A percentile compares a stretch with the other conserved stretches of the same genome.
Conservation (phyloP, 805 yeast species). For the Blastobotrys americana region DNA sequence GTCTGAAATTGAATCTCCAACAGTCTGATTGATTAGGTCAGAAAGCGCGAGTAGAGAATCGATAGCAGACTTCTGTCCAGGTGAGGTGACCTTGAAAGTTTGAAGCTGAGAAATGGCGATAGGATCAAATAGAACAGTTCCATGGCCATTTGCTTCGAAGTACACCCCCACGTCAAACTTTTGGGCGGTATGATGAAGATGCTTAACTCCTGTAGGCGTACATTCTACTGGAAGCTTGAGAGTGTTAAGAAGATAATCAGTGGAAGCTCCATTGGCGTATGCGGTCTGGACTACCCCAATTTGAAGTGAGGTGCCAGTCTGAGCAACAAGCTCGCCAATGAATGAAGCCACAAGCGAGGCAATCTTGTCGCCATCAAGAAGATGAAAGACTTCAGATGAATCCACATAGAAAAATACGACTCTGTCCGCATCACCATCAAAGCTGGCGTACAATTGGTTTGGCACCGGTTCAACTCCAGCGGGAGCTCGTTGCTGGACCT, state of each 20-base stretch:
- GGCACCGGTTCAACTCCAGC: conserved; percentile 40
- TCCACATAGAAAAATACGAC: conserved; percentile 59
- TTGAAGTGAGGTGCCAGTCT: conserved; percentile 35
- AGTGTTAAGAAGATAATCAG: conserved; percentile 54
- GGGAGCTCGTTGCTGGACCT: conserved; percentile 79
- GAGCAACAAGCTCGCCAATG: conserved; percentile 41
- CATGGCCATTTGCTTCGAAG: conserved; percentile 99
- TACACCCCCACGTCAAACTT: conserved; percentile 86
- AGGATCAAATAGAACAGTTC: conserved; percentile 79
- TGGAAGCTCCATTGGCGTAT: conserved; percentile 91
- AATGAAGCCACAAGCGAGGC: conserved; percentile 76
- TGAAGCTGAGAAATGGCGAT: conserved; percentile 37
- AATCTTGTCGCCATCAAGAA: conserved; percentile 88
- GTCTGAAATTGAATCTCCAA: conserved; percentile 98
- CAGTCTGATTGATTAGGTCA: conserved; percentile 84
- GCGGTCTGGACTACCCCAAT: conserved; percentile 96
- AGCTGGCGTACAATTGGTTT: conserved; percentile 61
- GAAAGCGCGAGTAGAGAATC: conserved; percentile 53
- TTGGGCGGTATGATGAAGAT: conserved; percentile 85
- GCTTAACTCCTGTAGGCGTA: conserved; percentile 95
- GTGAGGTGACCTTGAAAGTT: conserved; percentile 34
- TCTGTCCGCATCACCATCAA: conserved; percentile 97
- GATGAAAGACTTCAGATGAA: conserved; percentile 28
- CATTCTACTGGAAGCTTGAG: conserved; percentile 73
- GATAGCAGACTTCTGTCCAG: conserved; percentile 44